Conservation (phyloP, 345 rosid species). For the Hibiscus tridactylites region DNA sequence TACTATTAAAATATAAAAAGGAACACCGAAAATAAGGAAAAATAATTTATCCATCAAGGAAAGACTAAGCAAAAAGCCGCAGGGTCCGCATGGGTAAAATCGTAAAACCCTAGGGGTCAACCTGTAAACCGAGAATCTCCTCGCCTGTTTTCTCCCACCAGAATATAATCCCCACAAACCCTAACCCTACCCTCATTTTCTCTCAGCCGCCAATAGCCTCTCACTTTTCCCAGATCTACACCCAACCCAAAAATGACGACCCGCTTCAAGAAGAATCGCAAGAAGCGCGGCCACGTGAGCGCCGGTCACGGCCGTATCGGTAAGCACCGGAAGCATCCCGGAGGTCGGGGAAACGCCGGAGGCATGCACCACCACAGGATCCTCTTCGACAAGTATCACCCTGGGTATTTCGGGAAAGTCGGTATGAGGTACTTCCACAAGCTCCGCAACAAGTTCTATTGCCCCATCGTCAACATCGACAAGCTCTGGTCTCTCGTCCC, state of each 20-base stretch:
- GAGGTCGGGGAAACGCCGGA: conserved; percentile 89
- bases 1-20: no score
- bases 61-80: no score
- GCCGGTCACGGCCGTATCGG: conserved; percentile 87
- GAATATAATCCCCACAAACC: conserved; percentile 7
- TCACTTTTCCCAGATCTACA: not conserved
- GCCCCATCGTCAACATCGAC: conserved; percentile 79
- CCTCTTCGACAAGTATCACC: conserved; percentile 89
- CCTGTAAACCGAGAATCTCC: no score
- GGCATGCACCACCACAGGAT: conserved; percentile 92
- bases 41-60: no score
- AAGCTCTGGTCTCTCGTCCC: conserved; percentile 79
- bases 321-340: conserved; percentile 70
- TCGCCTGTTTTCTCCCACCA: not conserved
- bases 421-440: conserved; percentile 89
- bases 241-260: conserved; percentile 35
- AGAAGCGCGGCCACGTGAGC: conserved; percentile 88
- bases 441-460: conserved; percentile 67
- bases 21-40: no score
- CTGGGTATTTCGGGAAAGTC: conserved; percentile 81
- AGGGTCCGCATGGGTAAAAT: no score
- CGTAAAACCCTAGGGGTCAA: no score
- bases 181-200: not conserved
- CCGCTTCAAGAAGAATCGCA: conserved; percentile 74
- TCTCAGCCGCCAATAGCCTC: conserved; percentile 6